Evolutionary conservation across 148 eudicot genomes (phyloP), one percentile per base, ranked within the genome.

Genomic region (Heliamphora exappendiculata): DNA sequence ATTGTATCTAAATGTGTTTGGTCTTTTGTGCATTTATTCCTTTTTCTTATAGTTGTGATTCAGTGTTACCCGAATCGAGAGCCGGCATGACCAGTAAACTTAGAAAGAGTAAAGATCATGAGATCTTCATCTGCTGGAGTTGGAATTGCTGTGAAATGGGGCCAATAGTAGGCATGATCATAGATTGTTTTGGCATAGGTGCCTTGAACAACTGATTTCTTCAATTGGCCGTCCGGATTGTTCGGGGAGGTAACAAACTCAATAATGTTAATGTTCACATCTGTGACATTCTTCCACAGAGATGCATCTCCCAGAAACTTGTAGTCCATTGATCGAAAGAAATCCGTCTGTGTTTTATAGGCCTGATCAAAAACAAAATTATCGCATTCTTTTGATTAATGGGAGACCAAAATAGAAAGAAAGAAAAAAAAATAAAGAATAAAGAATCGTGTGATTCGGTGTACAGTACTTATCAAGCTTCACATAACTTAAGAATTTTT

Each of bases 11-110:
- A n/a, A n/a, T n/a, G n/a, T n/a, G n/a, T n/a, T n/a, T n/a, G n/a
- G n/a, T n/a, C n/a, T n/a, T n/a, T n/a, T n/a, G n/a, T n/a, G n/a
- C n/a, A n/a, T n/a, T n/a, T n/a, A n/a, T n/a, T n/a, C n/a, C n/a
- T n/a, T n/a, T n/a, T n/a, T n/a, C n/a, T n/a, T n/a, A n/a, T n/a
- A 17, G 19, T 11, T 5, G 7, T 65, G 26, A 17, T n/a, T 24
- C 64, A 72, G 54, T 50, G 54, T 59, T 80, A 89, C 90, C 93
- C 90, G 34, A 89, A 89, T 81, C 93, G 68, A 13, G 80, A 78
- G 36, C 93, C 93, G n/a, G 90, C 93, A 75, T 89, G 90, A 42
- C 89, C 93, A 7, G 89, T 89, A 50, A 87, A 83, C 80, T 89
- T 89, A 45, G 93, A 89, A 63, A 82, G 33, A 13, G 89, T 82